Percentiles rank a stretch among this genome's conserved stretches.
Conservation (phyloP, 768 basidiomycete species). For the Tubosaeta sp. region DNA sequence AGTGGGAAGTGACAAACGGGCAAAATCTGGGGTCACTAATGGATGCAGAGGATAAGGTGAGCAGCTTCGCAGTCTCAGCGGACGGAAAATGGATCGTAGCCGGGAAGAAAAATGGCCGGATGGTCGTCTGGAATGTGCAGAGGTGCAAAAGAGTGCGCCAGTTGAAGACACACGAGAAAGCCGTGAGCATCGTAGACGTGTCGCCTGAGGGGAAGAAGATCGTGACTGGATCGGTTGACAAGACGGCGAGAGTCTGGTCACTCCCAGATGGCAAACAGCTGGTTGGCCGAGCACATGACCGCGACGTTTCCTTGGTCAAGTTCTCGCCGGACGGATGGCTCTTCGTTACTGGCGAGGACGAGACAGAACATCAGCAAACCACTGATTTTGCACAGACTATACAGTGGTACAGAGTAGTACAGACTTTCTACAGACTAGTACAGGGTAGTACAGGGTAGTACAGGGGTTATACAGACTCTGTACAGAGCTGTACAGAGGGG, state of each 20-base stretch:
- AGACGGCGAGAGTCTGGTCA: background rate
- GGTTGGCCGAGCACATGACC: background rate
- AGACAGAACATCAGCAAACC: too few species aligned
- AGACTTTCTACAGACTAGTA: too few species aligned
- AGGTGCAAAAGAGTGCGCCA: background rate
- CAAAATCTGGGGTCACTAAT: background rate
- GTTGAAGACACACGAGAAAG: too few species aligned
- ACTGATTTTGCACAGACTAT: too few species aligned
- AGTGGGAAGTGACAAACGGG: background rate
- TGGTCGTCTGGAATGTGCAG: background rate
- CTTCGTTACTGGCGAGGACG: background rate
- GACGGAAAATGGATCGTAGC: constrained; percentile 1
- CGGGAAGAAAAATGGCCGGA: background rate
- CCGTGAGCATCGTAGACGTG: background rate
- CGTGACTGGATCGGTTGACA: background rate
- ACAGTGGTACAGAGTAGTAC: too few species aligned
- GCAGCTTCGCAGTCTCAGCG: background rate
- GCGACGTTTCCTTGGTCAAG: background rate
- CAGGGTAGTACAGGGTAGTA: too few species aligned
- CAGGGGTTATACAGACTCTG: too few species aligned
- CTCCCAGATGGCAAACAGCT: background rate
- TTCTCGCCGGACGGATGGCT: constrained; percentile 1
- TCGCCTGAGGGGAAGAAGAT: background rate
- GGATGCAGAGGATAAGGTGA: background rate
- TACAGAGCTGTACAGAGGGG: too few species aligned